Conservation (phyloP, 148 eudicot species). For the Bassia scoparia region DNA sequence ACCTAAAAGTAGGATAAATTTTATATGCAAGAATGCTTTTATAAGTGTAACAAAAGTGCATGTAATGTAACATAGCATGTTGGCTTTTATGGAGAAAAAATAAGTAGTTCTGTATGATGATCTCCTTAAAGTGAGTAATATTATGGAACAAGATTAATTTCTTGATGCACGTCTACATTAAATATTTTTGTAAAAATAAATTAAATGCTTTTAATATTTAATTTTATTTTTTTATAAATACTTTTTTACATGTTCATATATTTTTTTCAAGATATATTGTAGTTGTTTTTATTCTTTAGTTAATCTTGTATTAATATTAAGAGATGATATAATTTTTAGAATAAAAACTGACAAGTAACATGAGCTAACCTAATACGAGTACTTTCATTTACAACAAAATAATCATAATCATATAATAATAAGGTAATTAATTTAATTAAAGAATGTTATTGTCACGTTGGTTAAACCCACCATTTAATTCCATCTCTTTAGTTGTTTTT, state of each 20-base stretch:
- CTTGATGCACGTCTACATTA: too few relatives aligned
- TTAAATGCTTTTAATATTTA: too few relatives aligned
- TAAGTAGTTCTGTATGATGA: conserved; percentile 7
- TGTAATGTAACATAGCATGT: conserved; percentile 8
- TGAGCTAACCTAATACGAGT: neutral
- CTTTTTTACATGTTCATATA: too few relatives aligned
- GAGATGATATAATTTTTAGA: too few relatives aligned
- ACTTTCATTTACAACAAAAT: too few relatives aligned
- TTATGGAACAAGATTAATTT: conserved; percentile 13
- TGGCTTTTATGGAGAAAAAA: conserved; percentile 21
- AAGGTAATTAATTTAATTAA: neutral
- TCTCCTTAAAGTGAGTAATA: neutral
- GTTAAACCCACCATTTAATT: conserved; percentile 74
- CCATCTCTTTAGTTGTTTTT: conserved; percentile 92
- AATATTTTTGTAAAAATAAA: too few relatives aligned
- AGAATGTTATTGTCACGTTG: neutral
- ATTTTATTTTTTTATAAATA: too few relatives aligned
- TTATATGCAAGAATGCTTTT: neutral
- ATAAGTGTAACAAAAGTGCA: conserved; percentile 9
- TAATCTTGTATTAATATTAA: too few relatives aligned
- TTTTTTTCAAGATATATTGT: too few relatives aligned
- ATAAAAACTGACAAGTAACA: conserved; percentile 3
- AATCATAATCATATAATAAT: neutral
- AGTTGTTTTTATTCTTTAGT: too few relatives aligned
- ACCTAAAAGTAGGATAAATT: neutral